phyloP scores from a whole-genome alignment of 306 rosid species.

The Rubus idaeus region DNA sequence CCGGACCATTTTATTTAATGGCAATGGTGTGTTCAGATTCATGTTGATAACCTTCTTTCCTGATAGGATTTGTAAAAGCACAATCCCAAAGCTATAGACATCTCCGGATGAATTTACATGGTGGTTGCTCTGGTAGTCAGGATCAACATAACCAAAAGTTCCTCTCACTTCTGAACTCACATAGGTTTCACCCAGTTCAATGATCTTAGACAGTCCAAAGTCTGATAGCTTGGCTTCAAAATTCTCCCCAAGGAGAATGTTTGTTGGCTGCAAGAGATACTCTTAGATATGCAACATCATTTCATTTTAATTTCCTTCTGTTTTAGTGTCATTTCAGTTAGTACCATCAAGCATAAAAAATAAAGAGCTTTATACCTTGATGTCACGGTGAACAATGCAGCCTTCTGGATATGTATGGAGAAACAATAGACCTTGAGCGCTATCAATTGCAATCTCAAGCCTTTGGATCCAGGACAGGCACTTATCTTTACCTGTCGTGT shows the following conservation, averaged over 20 bases:
- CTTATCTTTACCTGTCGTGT: slow-evolving; percentile 44
- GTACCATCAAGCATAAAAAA: neutral
- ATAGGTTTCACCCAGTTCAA: slow-evolving; percentile 46
- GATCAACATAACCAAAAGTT: slow-evolving; percentile 68
- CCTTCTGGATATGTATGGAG: slow-evolving; percentile 60
- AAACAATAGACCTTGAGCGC: slow-evolving; percentile 57
- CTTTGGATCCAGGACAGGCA: slow-evolving; percentile 62
- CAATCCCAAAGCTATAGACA: slow-evolving; percentile 63
- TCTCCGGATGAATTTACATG: slow-evolving; percentile 55
- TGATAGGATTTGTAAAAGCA: slow-evolving; percentile 63
- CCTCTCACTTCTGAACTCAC: slow-evolving; percentile 70
- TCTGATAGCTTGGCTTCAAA: slow-evolving; percentile 68
- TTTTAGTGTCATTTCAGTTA: neutral
- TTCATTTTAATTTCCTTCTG: neutral
- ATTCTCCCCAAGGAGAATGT: slow-evolving; percentile 59
- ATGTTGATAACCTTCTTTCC: slow-evolving; percentile 56
- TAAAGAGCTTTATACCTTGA: slow-evolving; percentile 39
- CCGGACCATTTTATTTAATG: slow-evolving; percentile 51
- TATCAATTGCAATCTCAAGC: slow-evolving; percentile 48
- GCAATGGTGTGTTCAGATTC: slow-evolving; percentile 55
- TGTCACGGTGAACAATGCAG: slow-evolving; percentile 69
- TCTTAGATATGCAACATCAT: neutral
- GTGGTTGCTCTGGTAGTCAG: slow-evolving; percentile 52
- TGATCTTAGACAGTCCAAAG: slow-evolving; percentile 60
- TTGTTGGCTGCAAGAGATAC: slow-evolving; percentile 52